phyloP scores from a whole-genome alignment of 169 alveolate genomes.

The Plasmodium inui region DNA sequence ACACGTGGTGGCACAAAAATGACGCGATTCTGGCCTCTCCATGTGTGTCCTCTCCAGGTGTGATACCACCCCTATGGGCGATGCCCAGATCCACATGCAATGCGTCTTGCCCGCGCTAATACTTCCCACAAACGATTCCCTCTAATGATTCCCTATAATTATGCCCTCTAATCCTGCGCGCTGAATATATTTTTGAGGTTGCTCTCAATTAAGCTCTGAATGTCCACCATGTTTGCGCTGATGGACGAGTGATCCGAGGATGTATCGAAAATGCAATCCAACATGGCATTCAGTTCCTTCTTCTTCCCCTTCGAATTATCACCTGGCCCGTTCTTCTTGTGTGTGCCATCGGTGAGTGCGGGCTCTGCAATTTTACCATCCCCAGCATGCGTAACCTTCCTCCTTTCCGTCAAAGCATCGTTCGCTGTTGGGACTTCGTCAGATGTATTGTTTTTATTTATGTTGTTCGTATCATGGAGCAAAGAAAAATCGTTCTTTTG shows the following conservation, averaged over 20 bases:
- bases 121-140: background rate
- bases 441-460: background rate
- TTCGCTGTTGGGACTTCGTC: background rate
- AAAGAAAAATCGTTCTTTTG: background rate
- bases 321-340: background rate
- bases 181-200: constrained; percentile 46
- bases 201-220: constrained; percentile 50
- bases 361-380: background rate
- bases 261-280: constrained; percentile 44
- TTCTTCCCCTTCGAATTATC: constrained; percentile 14
- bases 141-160: background rate
- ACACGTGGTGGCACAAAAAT: background rate
- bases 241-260: constrained; percentile 32
- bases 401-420: background rate
- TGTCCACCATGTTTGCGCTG: constrained; percentile 32
- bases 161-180: constrained; percentile 9
- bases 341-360: background rate
- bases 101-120: background rate
- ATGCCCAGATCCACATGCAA: background rate
- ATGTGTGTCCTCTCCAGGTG: background rate
- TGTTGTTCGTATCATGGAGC: background rate
- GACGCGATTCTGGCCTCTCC: background rate
- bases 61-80: background rate
- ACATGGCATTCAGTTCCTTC: constrained; percentile 15
- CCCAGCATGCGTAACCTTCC: background rate